phyloP scores from a whole-genome alignment of 306 rosid species.

The Mimosa pudica region DNA sequence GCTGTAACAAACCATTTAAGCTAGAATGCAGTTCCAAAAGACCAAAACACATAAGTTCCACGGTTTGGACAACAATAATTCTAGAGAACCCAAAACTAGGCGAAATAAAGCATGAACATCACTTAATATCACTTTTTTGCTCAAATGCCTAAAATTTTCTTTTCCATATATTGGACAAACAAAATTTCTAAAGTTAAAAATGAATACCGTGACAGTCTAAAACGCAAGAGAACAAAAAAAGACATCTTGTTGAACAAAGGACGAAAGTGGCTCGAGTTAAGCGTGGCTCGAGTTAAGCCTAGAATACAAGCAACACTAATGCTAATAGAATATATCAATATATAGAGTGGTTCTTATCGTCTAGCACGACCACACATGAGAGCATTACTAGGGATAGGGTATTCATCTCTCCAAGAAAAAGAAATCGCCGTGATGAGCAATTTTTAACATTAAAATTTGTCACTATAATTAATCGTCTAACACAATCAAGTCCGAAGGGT shows the following conservation, averaged over 20 bases:
- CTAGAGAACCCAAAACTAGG: too few relatives aligned
- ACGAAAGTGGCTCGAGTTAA: slow-evolving; percentile 41
- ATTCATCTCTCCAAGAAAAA: slow-evolving; percentile 78
- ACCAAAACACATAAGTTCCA: too few relatives aligned
- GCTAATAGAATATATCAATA: background rate
- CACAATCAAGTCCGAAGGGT: too few relatives aligned
- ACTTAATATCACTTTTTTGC: background rate
- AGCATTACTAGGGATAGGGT: slow-evolving; percentile 78
- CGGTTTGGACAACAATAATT: background rate
- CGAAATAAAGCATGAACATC: background rate
- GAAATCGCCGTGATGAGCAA: too few relatives aligned
- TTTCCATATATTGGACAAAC: background rate
- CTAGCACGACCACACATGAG: slow-evolving; percentile 64
- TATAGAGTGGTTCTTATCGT: slow-evolving; percentile 25
- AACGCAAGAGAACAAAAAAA: background rate
- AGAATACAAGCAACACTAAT: background rate
- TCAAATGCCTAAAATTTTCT: background rate
- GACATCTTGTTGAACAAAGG: slow-evolving; percentile 1
- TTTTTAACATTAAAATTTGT: too few relatives aligned
- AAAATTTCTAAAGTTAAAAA: background rate
- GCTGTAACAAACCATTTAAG: too few relatives aligned
- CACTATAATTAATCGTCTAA: too few relatives aligned
- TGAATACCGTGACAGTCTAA: background rate
- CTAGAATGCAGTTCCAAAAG: background rate
- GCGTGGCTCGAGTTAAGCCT: slow-evolving; percentile 51